Evolutionary conservation across 768 basidiomycete species (phyloP), one percentile per base, ranked within the genome.

Genomic region (Suillus cothurnatus): DNA sequence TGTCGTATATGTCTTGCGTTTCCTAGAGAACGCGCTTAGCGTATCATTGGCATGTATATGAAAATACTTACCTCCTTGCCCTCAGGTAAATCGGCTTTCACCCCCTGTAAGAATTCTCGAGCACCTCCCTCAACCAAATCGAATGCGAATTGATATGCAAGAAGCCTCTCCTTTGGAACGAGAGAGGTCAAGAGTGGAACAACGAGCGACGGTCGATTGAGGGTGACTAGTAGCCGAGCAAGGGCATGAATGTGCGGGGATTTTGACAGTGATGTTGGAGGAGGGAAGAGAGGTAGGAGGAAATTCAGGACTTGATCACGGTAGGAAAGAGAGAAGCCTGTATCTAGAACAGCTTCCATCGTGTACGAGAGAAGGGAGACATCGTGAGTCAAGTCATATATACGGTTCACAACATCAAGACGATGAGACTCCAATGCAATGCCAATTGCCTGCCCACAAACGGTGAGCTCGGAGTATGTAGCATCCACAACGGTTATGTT

Each of bases 121-220:
- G 92, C 87, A 0, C 94, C 97, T 41, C 95, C 94, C 78, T 98
- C 97, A 17, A 91, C 92, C 57, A 99, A 80, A 78, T 99, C 97
- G 74, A 99, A 99, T 0, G 93, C 95, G 73, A 98, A 88, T 75
- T 99, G 97, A 76, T 95, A 97, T 1, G 95, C 95, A 31, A 97
- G 80, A 14, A 95, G 80, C 47, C 85, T 85, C 69, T 95, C 86
- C 66, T 84, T 83, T 6, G 85, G 84, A 17, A 95, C 84, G 11
- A 97, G 83, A 3, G 89, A 89, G 2, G 81, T 84, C 65, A 97
- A 77, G 61, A 96, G 83, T 17, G 88, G 83, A 8, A 93, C 83
- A 1, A 94, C 92, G 61, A 95, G 81, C 4, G 89, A 83, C n/a
- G 92, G 85, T 64, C 89, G 90, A 73, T 92, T 91, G 61, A 97